Conservation (phyloP, 129 eudicot genomes). For the Artemisia annua region DNA sequence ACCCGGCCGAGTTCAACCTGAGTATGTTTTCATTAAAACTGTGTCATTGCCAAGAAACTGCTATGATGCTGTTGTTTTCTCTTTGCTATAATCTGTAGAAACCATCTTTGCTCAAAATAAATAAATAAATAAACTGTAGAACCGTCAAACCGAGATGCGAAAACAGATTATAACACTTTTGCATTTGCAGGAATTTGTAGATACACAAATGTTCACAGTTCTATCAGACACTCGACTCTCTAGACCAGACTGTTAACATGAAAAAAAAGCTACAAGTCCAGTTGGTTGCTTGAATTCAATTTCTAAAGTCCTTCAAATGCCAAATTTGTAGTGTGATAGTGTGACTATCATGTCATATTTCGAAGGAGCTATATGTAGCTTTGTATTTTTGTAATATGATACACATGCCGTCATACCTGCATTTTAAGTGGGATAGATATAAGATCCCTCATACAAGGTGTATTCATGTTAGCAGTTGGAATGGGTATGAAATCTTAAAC, state of each 20-base stretch:
- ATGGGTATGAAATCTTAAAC: too few relatives aligned
- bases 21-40: too few relatives aligned
- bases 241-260: constrained; percentile 42
- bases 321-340: constrained; percentile 19
- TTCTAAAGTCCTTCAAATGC: neutral
- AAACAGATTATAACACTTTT: neutral
- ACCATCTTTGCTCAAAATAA: too few relatives aligned
- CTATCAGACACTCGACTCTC: constrained; percentile 75
- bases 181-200: constrained; percentile 77
- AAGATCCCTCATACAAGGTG: neutral
- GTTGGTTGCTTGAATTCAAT: neutral
- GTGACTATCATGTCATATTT: constrained; percentile 7
- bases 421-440: constrained; percentile 25
- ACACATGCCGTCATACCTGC: constrained; percentile 14
- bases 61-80: too few relatives aligned
- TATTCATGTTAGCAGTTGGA: neutral
- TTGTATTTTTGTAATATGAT: constrained; percentile 3
- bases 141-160: neutral
- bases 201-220: constrained; percentile 83
- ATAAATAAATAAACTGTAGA: too few relatives aligned
- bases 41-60: too few relatives aligned
- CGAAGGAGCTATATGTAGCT: constrained; percentile 3
- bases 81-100: too few relatives aligned
- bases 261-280: constrained; percentile 1
- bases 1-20: too few relatives aligned